Percentiles rank a stretch among this genome's conserved stretches.
These are phyloP conservation scores for Ligustrum vulgare DNA, from an alignment of 257 asterid species.

Conservation along the genomic window DNA sequence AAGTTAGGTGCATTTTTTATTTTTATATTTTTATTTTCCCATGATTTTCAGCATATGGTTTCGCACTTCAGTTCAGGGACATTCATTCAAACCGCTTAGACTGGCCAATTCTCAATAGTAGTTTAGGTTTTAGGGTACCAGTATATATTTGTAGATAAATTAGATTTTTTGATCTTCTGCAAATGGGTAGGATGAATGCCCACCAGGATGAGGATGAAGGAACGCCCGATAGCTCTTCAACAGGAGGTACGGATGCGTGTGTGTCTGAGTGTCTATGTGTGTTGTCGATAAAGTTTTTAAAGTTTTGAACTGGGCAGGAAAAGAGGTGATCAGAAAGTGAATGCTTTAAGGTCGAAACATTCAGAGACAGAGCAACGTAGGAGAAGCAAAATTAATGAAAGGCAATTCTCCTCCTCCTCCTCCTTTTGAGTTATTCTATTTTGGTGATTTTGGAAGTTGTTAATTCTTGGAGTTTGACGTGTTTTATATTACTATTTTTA, in stretches of 20 bases:
- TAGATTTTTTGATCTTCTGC: constrained; percentile 6
- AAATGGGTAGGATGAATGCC: constrained; percentile 44
- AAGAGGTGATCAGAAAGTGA: no score
- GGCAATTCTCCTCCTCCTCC: constrained; percentile 34
- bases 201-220: constrained; percentile 52
- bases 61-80: neutral
- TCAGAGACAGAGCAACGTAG: constrained; percentile 86
- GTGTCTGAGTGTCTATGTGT: no score
- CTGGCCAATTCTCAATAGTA: neutral
- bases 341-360: constrained; percentile 80
- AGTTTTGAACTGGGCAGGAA: no score
- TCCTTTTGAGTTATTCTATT: neutral
- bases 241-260: constrained; percentile 31
- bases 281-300: no score
- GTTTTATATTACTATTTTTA: neutral
- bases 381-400: constrained; percentile 85
- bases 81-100: neutral
- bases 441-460: neutral
- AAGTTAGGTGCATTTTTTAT: no score
- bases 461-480: neutral
- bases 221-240: constrained; percentile 50
- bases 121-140: neutral
- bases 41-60: no score
- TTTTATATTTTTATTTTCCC: no score
- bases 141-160: neutral